Percentiles rank a stretch among this genome's conserved stretches.
Evolutionary conservation across 2,329 filamentous ascomycete genomes (phyloP).

Genomic region (Herpotrichia juniperi): DNA sequence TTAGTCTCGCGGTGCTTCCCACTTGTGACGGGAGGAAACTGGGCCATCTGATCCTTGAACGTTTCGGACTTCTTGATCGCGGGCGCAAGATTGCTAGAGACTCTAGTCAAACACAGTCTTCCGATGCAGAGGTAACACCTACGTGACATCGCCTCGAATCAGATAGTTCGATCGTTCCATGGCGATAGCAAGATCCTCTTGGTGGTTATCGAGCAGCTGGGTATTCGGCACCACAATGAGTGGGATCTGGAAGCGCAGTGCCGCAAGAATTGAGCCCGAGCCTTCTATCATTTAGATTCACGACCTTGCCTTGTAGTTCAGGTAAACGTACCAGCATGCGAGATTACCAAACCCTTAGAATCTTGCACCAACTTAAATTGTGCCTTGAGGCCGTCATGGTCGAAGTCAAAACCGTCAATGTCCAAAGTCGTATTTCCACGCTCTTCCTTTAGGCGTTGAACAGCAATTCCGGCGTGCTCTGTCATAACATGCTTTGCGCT

Average conservation of each 20-base stretch:
- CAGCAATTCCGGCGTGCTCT: slow-evolving; percentile 19
- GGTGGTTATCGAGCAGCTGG: slow-evolving; percentile 84
- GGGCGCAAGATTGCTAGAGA: slow-evolving; percentile 51
- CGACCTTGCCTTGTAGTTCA: not conserved
- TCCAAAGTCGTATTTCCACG: slow-evolving; percentile 19
- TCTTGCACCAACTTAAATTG: slow-evolving; percentile 64
- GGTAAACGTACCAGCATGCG: slow-evolving; percentile 75
- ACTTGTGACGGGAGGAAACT: slow-evolving; percentile 42
- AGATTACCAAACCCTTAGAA: slow-evolving; percentile 76
- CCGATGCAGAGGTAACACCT: slow-evolving; percentile 33
- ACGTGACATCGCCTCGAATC: slow-evolving; percentile 72
- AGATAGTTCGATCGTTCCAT: slow-evolving; percentile 78
- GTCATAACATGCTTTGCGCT: slow-evolving; percentile 64
- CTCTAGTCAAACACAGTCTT: slow-evolving; percentile 2
- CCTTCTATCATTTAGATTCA: slow-evolving; percentile 58
- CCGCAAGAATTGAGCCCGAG: slow-evolving; percentile 87
- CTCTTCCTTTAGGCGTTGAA: not conserved
- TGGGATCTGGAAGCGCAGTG: slow-evolving; percentile 73
- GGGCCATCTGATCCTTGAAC: slow-evolving; percentile 36
- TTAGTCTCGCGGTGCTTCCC: slow-evolving; percentile 43
- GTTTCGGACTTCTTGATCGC: slow-evolving; percentile 58
- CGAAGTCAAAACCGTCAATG: slow-evolving; percentile 71
- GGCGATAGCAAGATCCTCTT: slow-evolving; percentile 81
- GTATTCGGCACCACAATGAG: slow-evolving; percentile 91
- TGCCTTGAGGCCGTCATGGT: slow-evolving; percentile 61